phyloP scores from a whole-genome alignment of 331 rosid genomes.

The Stylosanthes scabra region DNA sequence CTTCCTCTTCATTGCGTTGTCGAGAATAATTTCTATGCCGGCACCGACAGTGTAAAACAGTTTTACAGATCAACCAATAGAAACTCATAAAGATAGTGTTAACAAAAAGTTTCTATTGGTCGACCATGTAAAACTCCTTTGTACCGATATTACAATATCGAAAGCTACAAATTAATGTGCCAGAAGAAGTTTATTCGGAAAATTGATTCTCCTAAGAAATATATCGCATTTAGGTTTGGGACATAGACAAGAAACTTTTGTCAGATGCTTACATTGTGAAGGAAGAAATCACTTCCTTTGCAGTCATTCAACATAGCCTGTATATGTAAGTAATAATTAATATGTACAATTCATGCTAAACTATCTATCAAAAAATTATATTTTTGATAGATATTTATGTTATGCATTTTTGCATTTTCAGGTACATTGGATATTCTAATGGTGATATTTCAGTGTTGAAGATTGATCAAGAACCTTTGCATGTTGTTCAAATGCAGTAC shows the following conservation, averaged over 20 bases:
- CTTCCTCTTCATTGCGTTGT: too few relatives aligned
- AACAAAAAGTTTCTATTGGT: too few relatives aligned
- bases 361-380: neutral
- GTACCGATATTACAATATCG: too few relatives aligned
- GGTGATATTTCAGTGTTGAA: constrained; percentile 81
- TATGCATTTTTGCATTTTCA: constrained; percentile 44
- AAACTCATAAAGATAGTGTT: too few relatives aligned
- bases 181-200: neutral
- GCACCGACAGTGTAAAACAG: too few relatives aligned
- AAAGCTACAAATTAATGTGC: neutral
- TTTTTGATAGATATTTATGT: too few relatives aligned
- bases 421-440: constrained; percentile 76
- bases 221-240: constrained; percentile 77
- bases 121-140: too few relatives aligned
- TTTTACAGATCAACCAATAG: too few relatives aligned
- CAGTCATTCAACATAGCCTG: constrained; percentile 61
- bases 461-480: constrained; percentile 70
- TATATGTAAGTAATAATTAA: constrained; percentile 74
- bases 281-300: constrained; percentile 68
- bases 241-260: constrained; percentile 66
- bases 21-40: too few relatives aligned
- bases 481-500: constrained; percentile 66
- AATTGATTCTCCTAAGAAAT: constrained; percentile 28
- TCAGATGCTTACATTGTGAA: constrained; percentile 53
- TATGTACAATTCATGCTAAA: constrained; percentile 21